Conservation (phyloP, 805 yeast species). For the Candida nitratophila region DNA sequence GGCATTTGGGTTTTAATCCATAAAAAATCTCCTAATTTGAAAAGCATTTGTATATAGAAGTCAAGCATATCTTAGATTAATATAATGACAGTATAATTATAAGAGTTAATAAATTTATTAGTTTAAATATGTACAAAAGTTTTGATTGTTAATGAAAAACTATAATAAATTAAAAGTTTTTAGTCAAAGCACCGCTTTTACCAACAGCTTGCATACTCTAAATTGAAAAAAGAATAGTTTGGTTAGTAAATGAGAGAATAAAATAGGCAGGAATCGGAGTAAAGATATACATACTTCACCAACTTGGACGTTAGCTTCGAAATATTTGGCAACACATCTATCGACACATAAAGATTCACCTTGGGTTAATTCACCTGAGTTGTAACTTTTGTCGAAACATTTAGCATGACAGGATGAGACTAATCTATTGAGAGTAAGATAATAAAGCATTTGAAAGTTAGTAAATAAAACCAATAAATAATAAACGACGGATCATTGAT, state of each 20-base stretch:
- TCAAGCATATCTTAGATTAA: too few relatives aligned
- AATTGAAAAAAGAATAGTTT: neutral
- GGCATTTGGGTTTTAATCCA: slow-evolving; percentile 49
- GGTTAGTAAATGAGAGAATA: neutral
- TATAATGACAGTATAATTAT: too few relatives aligned
- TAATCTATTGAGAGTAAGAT: slow-evolving; percentile 30
- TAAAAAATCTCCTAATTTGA: too few relatives aligned
- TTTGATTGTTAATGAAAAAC: neutral
- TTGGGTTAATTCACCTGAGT: slow-evolving; percentile 69
- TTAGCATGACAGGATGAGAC: slow-evolving; percentile 85
- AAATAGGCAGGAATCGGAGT: too few relatives aligned
- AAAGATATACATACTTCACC: slow-evolving; percentile 53
- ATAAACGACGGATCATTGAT: too few relatives aligned
- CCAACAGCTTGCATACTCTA: slow-evolving; percentile 32
- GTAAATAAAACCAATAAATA: neutral
- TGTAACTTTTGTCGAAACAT: slow-evolving; percentile 65
- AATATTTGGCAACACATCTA: slow-evolving; percentile 93
- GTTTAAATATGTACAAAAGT: neutral
- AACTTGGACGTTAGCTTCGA: slow-evolving; percentile 89
- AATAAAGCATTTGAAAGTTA: neutral
- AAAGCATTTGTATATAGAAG: too few relatives aligned
- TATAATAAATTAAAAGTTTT: neutral
- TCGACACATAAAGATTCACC: slow-evolving; percentile 84
- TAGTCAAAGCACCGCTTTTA: slow-evolving; percentile 26
- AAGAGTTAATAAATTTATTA: neutral